Base-by-base conservation (phyloP, 192 early-diverging fungal genomes). In the Funneliformis mosseae region DNA sequence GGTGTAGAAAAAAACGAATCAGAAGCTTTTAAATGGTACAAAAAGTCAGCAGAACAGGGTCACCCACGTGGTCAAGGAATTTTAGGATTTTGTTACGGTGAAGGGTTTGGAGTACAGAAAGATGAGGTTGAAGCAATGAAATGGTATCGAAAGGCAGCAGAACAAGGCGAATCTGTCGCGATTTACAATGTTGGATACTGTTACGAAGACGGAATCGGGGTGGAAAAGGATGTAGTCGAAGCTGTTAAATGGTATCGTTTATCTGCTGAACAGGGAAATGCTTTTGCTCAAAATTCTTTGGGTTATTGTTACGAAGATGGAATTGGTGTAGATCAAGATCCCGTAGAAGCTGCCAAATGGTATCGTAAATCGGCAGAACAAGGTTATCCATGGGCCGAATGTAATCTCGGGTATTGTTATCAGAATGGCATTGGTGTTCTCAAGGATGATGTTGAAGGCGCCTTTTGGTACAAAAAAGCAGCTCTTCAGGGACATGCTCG, bases 251-350 rank as follows among this genome's bases (percentile, higher is more conserved):
- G 93, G 93, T 96, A 90, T 76, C 83, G 85, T 38, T 77, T 85
- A 21, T 86, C 90, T 41, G 95, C 95, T 59, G 85, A 88, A 81
- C 88, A 88, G 60, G 94, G 94, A 42, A 94, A 95, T 81, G 92
- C 93, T n/a, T 88, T 95, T 48, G 95, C 94, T 27, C 93, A 95
- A 81, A 96, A 95, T 81, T 93, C 93, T 27, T 87, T 96, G 6
- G 95, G 95, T 9, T 93, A 93, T 74, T 87, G 95, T 50, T 95
- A 93, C 76, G 95, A 95, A 81, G 93, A 95, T 85, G 95, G 94
- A 18, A 88, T 93, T 39, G 95, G 95, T 2, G 81, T 91, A n/a
- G 82, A 85, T 46, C 83, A 88, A 55, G 84, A 90, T 68, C 80
- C 86, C 50, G 81, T 87, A 75, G 82, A 88, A 42, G 88, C 90